Base-by-base conservation (phyloP, 2,329 filamentous ascomycete species). In the Exserohilum turcica region DNA sequence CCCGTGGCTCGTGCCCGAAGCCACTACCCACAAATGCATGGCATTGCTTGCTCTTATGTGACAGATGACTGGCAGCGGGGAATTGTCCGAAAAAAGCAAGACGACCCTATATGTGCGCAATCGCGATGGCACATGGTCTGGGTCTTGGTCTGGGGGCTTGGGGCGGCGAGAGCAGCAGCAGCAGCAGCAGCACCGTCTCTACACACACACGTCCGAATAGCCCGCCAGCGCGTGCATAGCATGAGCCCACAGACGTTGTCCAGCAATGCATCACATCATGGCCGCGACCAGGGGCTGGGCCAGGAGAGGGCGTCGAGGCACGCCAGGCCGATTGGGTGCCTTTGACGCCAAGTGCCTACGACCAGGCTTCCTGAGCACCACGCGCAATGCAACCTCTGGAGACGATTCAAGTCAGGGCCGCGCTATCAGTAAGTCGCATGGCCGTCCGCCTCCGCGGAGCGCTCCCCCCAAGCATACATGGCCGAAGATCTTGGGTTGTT, bases 21-120 rank as follows among this genome's bases (percentile, higher is more conserved):
- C 29, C 42, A 43, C 24, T n/a, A 19, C 19, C 21, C 21, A 24
- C 13, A 33, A 29, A 18, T 33, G 42, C 42, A 32, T 24, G 29
- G 29, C 18, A 18, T 43, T 29, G 29, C 42, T 24, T 43, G 31
- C 13, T 16, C 16, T 5, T 19, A 15, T 35, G 29, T 27, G 42
- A 19, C 42, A 44, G 9, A 24, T 19, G 15, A 8, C 27, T 15
- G 16, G 38, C 24, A 12, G 38, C 15, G 39, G 42, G 15, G 31
- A 44, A 18, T 19, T 27, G n/a, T 44, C 31, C 42, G 19, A 18
- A 44, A 27, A 44, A 35, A 33, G 42, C 42, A 33, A 27, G 42
- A 35, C 24, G 21, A n/a, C 3, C n/a, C n/a, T 6, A 21, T 16
- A 33, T 43, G 42, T 33, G 31, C 29, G 38, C 38, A 40, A 40